Base-by-base conservation (phyloP, 495 filamentous ascomycete species). In the Lepidopterella palustris region DNA sequence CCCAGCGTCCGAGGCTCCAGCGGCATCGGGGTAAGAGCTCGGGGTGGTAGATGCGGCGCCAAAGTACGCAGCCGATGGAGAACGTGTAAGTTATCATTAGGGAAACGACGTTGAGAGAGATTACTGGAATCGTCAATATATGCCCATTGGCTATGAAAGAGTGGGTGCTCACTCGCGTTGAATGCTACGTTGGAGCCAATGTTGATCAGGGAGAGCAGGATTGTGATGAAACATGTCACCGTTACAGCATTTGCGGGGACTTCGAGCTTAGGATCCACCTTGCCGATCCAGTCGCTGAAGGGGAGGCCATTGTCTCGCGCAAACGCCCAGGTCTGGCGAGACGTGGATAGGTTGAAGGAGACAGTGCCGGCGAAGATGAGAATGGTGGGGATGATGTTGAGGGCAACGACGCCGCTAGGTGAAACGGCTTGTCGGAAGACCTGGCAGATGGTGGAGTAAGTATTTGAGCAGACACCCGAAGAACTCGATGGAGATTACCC, bases 241-340 rank as follows among this genome's bases (percentile, higher is more conserved):
- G 75, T 60, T 51, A 80, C 74, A 1, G 83, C 75, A 61, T 78
- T 79, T 51, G 78, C 62, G 18, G 80, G 83, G 25, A 87, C 74
- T 54, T 77, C 74, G 47, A 65, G 77, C 42, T 65, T 64, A 28
- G 58, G 63, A 40, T 70, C 49, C 45, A 76, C 69, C 9, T 54
- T 20, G 25, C 68, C 72, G 40, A 84, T 77, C 63, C 76, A 80
- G 0, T 66, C 64, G 8, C 77, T 80, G 62, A 80, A 84, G 10
- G 81, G 82, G 5, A 83, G 66, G 6, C 82, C 81, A 13, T 70
- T 64, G 61, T 84, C 81, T 10, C 82, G 73, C 5, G 80, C 79
- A 68, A 84, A 84, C 3, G 79, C 79, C 67, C 81, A 84, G 0
- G 83, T 72, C 66, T 83, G 82, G 1, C 81, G 74, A 8, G 80